phyloP scores from a whole-genome alignment of 495 filamentous ascomycete genomes.

The Neurospora terricola region DNA sequence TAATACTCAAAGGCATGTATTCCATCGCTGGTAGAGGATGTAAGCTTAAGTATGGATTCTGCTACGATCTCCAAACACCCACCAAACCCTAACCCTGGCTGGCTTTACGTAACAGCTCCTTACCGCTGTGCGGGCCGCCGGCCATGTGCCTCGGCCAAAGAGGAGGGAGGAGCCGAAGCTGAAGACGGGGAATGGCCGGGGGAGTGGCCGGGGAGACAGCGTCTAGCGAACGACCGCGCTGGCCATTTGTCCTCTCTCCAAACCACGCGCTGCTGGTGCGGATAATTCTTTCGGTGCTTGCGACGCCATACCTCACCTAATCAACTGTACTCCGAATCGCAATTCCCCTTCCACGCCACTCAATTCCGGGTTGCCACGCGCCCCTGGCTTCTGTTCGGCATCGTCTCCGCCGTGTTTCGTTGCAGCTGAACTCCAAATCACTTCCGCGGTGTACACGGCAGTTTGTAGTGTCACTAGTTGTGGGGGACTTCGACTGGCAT shows the following conservation, averaged over 20 bases:
- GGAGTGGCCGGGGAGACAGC: neutral
- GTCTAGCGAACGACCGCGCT: neutral
- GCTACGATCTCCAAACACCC: neutral
- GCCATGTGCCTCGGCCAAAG: slow-evolving; percentile 19
- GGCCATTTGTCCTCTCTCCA: neutral
- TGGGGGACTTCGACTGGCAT: neutral
- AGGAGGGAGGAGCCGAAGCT: slow-evolving; percentile 4
- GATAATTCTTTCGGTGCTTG: neutral
- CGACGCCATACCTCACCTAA: neutral
- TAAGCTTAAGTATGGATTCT: neutral
- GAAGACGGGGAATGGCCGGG: neutral
- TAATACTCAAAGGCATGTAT: neutral
- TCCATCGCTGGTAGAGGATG: neutral
- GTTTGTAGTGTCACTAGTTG: neutral
- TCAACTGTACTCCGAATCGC: neutral
- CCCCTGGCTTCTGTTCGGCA: neutral
- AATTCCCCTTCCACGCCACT: neutral
- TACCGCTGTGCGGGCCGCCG: slow-evolving; percentile 1
- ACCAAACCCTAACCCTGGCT: neutral
- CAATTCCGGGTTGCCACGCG: neutral
- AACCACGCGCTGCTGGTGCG: neutral
- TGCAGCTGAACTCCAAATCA: neutral
- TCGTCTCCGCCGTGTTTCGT: neutral
- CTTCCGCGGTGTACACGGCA: neutral
- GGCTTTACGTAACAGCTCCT: neutral